Base-by-base conservation (phyloP, 805 yeast genomes). In the Ogataea glucozyma region DNA sequence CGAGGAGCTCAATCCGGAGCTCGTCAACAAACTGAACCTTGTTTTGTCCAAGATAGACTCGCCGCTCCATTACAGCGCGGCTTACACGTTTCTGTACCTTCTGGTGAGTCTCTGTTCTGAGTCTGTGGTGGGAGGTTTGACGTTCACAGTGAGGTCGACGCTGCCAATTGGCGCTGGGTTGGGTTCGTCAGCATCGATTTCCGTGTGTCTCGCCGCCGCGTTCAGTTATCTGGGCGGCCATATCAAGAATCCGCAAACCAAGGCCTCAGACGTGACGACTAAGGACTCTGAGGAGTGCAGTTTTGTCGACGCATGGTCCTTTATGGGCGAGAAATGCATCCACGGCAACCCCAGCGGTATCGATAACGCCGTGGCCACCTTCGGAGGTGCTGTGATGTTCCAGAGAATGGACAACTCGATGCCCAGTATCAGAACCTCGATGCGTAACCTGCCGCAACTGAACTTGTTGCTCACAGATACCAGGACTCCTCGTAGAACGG, bases 321-420 rank as follows among this genome's bases (percentile, higher is more conserved):
- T 85, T 51, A 73, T 91, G 70, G 98, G 97, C 27, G 99, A 93
- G 63, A 85, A 84, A 60, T 88, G 97, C 60, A 86, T 90, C 53
- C 98, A 91, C 60, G 98, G 98, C 1, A 89, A 86, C 54, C 99
- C 99, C 7, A 83, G 95, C 14, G 99, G 99, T 10, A 88, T 93
- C 40, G 99, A 93, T 62, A 93, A 93, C 59, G 89, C 97, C 0
- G 97, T 91, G 37, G 95, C 98, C 2, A 85, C 97, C 0, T 83
- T 82, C 53, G 99, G 99, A 17, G 97, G 97, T 35, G 98, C 98
- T 0, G 96, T 93, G 1, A 72, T 83, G 79, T 91, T 82, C 66
- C 91, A 85, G 65, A 77, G 95, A 56, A 69, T 61, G 69, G 65
- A 66, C 13, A 66, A 69, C 41, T 75, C 84, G 2, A 54, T 73